Conservation (phyloP, 495 filamentous ascomycete genomes). For the Aspergillus conjunctus region DNA sequence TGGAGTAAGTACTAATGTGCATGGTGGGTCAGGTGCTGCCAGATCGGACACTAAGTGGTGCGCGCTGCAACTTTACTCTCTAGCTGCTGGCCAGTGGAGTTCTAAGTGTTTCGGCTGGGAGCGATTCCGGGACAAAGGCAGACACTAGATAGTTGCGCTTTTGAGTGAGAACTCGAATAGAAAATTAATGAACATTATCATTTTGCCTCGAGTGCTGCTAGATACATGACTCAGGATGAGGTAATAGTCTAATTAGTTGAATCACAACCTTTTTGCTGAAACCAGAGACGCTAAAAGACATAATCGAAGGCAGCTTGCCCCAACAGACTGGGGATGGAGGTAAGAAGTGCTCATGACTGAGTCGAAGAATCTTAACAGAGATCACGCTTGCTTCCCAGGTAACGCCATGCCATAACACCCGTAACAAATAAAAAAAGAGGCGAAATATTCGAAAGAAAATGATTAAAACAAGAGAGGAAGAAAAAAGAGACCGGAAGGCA, state of each 20-base stretch:
- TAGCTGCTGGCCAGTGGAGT: conserved; percentile 6
- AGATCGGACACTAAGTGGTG: conserved; percentile 24
- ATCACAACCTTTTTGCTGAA: conserved; percentile 8
- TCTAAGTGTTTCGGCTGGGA: neutral
- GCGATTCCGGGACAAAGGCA: too few species aligned
- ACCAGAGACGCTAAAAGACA: conserved; percentile 14
- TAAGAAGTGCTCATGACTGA: conserved; percentile 7
- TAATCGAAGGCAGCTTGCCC: conserved; percentile 12
- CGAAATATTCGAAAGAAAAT: conserved; percentile 8
- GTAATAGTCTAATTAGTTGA: conserved; percentile 12
- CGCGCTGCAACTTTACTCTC: conserved; percentile 19
- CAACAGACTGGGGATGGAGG: conserved; percentile 8
- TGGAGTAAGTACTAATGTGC: neutral
- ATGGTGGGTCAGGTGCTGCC: conserved; percentile 10
- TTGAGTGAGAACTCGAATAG: neutral
- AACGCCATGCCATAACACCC: neutral
- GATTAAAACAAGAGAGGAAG: conserved; percentile 4
- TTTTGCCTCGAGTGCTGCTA: conserved; percentile 2
- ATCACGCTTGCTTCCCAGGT: neutral
- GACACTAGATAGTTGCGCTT: neutral
- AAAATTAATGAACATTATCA: conserved; percentile 5
- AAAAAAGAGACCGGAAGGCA: neutral
- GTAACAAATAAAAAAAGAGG: neutral
- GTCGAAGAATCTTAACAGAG: conserved; percentile 6
- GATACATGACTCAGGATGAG: conserved; percentile 17